phyloP scores from a whole-genome alignment of 768 basidiomycete genomes.

The Podaxis pistillaris region DNA sequence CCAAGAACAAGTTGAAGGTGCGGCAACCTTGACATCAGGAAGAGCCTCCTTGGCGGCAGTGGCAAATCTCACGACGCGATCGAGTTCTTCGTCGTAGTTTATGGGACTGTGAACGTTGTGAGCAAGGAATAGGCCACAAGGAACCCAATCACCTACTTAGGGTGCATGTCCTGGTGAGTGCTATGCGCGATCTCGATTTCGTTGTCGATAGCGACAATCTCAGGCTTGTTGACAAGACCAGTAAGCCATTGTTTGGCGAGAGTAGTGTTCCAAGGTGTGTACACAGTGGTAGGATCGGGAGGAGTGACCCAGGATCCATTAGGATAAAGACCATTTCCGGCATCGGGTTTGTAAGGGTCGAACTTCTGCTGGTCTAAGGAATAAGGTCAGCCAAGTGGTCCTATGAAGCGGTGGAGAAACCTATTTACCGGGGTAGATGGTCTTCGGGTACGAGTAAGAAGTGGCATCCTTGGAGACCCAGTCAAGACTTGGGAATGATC shows the following conservation, averaged over 20 bases:
- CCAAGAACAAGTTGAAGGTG: constrained; percentile 47
- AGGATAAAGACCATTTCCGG: constrained; percentile 47
- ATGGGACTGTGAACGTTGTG: constrained; percentile 32
- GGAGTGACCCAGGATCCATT: constrained; percentile 45
- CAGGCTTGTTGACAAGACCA: constrained; percentile 46
- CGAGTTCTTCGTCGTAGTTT: constrained; percentile 50
- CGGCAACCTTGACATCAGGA: constrained; percentile 42
- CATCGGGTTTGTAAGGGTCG: constrained; percentile 48
- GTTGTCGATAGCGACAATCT: constrained; percentile 49
- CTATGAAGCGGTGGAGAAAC: background rate
- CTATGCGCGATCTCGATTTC: constrained; percentile 54
- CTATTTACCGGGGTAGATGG: constrained; percentile 40
- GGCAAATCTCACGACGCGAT: constrained; percentile 41
- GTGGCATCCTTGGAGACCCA: constrained; percentile 55
- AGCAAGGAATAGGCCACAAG: background rate
- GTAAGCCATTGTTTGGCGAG: constrained; percentile 42
- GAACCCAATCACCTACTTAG: constrained; percentile 28
- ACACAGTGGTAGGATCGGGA: constrained; percentile 37
- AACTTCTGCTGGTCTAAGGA: constrained; percentile 38
- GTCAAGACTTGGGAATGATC: constrained; percentile 37
- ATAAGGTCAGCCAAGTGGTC: background rate
- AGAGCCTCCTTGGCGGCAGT: constrained; percentile 42
- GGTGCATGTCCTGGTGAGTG: constrained; percentile 61
- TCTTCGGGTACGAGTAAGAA: constrained; percentile 50
- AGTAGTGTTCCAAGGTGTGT: constrained; percentile 48